Evolutionary conservation across 495 filamentous ascomycete genomes (phyloP), one percentile per base, ranked within the genome.

Genomic region (Hypoxylon lienhwacheense): DNA sequence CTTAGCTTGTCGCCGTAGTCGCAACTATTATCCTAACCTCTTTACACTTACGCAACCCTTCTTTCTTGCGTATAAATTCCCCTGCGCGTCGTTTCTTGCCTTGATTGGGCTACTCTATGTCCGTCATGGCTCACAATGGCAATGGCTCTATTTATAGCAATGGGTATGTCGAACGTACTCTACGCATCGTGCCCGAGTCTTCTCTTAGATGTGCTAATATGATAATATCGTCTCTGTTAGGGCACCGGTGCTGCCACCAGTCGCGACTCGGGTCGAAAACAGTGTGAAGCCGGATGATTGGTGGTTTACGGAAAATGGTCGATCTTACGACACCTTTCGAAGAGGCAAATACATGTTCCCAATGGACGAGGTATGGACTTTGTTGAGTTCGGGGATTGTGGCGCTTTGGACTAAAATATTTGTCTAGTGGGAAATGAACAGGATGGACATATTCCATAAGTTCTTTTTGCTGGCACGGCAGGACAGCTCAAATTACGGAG

Each of bases 371-470:
- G 82, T 83, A 62, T 31, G 68, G 25, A 55, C 25, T 29, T 24
- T 33, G 1, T 16, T 17, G 42, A 35, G 32, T 7, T 4, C 6
- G 21, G 10, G 15, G 25, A 17, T 31, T 8, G 39, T 22, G 55
- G 5, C 19, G 28, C 19, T 20, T 53, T 40, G 17, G 42, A 32
- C 61, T 52, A 61, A 58, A 66, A 68, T 53, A 33, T 64, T 25
- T 34, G 31, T 48, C 25, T 64, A 86, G 75, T 67, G 72, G 40
- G 89, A 93, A 64, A 79, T 83, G 67, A 85, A 91, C 60, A 83
- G 86, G 22, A 74, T 91, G 41, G 89, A 93, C 56, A 85, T 90
- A 28, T 84, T 88, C 53, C 87, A 93, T 70, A 85, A 87, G 56
- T 69, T 91, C 52, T 85, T 88, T 64, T 60, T 81, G 7, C 82